Conservation (phyloP, 2,329 filamentous ascomycete genomes). For the Rhinocladiella similis region DNA sequence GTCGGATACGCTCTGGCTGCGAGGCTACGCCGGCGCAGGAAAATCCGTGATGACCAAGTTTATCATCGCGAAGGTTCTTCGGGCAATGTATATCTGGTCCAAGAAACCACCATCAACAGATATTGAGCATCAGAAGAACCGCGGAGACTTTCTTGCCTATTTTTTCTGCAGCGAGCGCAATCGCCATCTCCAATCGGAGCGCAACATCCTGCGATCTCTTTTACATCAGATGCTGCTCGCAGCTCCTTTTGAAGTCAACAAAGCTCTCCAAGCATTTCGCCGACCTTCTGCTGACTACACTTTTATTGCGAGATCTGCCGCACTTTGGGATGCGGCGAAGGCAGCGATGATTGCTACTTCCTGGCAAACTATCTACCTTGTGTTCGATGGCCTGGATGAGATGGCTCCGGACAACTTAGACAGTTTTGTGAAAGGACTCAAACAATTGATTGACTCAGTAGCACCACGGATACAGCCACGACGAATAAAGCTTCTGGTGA, state of each 20-base stretch:
- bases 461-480: conserved; percentile 1
- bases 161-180: conserved; percentile 7
- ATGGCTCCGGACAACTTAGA: background rate
- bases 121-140: background rate
- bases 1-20: background rate
- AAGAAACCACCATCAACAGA: background rate
- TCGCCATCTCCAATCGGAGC: background rate
- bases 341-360: background rate
- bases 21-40: background rate
- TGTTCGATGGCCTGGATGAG: conserved; percentile 9
- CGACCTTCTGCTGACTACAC: background rate
- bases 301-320: background rate
- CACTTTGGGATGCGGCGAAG: conserved; percentile 3
- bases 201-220: background rate
- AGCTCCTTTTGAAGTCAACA: background rate
- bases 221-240: conserved; percentile 1
- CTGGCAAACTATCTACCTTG: conserved; percentile 1
- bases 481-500: background rate
- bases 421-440: background rate
- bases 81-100: background rate
- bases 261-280: background rate
- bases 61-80: background rate
- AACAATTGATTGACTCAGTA: conserved; percentile 1
- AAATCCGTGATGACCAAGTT: conserved; percentile 2
- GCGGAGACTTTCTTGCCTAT: conserved; percentile 1